Base-by-base conservation (phyloP, 202 grass and related monocot species). In the Musa balbisiana region DNA sequence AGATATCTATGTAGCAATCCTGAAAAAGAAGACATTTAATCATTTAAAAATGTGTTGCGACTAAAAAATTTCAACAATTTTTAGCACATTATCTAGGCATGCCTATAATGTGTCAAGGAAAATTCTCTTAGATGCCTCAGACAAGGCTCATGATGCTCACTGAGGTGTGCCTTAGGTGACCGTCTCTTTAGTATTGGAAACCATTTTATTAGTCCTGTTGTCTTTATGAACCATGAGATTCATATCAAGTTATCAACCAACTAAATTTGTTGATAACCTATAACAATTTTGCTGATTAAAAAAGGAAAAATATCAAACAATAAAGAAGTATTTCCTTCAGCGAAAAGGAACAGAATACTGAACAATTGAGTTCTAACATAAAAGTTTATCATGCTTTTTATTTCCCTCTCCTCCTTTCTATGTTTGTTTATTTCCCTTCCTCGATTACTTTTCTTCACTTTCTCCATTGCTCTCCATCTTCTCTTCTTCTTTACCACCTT, bases 1-100 rank as follows among this genome's bases (percentile, higher is more conserved):
- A 99, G 77, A 99, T 95, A 83, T 99, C 95, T 75, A 99, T 92
- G 79, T 92, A 99, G 75, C 95, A 99, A 79, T 99, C 95, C 91
- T 99, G 79, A 25, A 86, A 78, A 74, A 78, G 59, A 27, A 27
- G 11, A 26, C 9, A 77, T 55, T 69, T 58, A 56, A 70, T 11
- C 10, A 64, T 10, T 77, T 25, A 8, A 77, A 77, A 64, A n/a
- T 52, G 3, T 52, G 24, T 51, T 3, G 52, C 1, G 11, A 8
- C 52, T 14, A 10, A 51, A 21, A 22, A 58, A 56, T 2, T 1
- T 27, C 27, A 58, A 19, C 15, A 2, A 56, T 16, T 33, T 4
- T 27, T 56, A 70, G 67, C 43, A 70, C 17, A 6, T 11, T 12
- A 26, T 24, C 63, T 65, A n/a, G 58, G 58, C 19, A 9, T 21